These are phyloP conservation scores for Suhomyces taliae DNA, from an alignment of 1,139 yeast genomes.

Conservation along the genomic window DNA sequence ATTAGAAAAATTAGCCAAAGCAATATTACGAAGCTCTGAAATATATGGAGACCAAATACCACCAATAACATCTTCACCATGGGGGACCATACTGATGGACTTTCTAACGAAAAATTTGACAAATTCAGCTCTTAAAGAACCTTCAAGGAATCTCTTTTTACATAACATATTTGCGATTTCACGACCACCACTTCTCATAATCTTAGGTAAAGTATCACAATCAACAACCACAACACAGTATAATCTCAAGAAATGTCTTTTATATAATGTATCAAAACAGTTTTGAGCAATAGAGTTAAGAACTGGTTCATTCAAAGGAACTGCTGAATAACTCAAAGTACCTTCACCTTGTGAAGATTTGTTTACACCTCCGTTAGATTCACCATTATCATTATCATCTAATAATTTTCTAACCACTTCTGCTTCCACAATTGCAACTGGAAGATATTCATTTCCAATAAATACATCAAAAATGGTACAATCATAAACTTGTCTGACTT, in stretches of 20 bases:
- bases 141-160: constrained; percentile 76
- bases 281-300: constrained; percentile 74
- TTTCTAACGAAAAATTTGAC: constrained; percentile 76
- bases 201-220: constrained; percentile 80
- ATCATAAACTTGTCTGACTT: constrained; percentile 81
- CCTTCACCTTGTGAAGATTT: constrained; percentile 14
- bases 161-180: constrained; percentile 95
- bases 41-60: constrained; percentile 84
- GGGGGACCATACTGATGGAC: constrained; percentile 68
- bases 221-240: constrained; percentile 83
- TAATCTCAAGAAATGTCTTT: constrained; percentile 72
- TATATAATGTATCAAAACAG: constrained; percentile 67
- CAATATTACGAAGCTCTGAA: constrained; percentile 55
- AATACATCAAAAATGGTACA: constrained; percentile 89
- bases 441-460: constrained; percentile 80
- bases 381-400: constrained; percentile 18
- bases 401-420: constrained; percentile 55
- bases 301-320: constrained; percentile 54
- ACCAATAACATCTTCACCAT: constrained; percentile 76
- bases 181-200: constrained; percentile 76
- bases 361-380: constrained; percentile 13
- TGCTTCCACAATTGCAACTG: constrained; percentile 86
- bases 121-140: constrained; percentile 71
- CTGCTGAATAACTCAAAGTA: constrained; percentile 26
- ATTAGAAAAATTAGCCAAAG: constrained; percentile 40